Percentiles rank a stretch among this genome's conserved stretches.
Evolutionary conservation across 2,329 filamentous ascomycete species (phyloP).

Genomic region (Monosporascus sp.): DNA sequence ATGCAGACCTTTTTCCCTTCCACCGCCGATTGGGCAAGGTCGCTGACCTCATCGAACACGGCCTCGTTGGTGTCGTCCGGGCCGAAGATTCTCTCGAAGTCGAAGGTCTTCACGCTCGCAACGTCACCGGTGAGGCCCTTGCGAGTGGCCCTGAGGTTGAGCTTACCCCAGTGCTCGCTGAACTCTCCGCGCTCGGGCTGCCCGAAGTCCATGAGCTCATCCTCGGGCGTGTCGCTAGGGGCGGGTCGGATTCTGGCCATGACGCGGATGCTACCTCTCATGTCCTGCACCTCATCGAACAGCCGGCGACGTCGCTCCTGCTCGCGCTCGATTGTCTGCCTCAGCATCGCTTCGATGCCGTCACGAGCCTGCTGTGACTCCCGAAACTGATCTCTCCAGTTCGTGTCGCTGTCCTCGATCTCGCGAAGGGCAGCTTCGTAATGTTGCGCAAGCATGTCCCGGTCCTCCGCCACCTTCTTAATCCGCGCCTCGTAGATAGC

Average conservation of each 20-base stretch:
- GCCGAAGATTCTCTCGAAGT: constrained; percentile 87
- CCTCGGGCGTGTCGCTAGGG: constrained; percentile 50
- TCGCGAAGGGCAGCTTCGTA: neutral
- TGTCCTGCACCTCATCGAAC: constrained; percentile 91
- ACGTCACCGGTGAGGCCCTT: constrained; percentile 68
- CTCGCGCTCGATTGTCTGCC: constrained; percentile 74
- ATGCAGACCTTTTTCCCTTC: constrained; percentile 97
- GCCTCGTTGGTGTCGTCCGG: constrained; percentile 70
- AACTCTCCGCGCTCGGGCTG: constrained; percentile 57
- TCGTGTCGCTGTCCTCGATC: neutral
- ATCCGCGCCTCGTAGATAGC: too few relatives aligned
- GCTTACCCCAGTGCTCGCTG: constrained; percentile 74
- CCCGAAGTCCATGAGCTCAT: constrained; percentile 38
- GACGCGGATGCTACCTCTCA: constrained; percentile 95
- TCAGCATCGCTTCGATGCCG: neutral
- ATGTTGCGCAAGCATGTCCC: neutral
- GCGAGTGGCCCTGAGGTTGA: constrained; percentile 73
- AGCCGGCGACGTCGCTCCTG: constrained; percentile 70
- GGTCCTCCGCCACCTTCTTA: neutral
- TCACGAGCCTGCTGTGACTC: neutral
- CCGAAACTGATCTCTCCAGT: constrained; percentile 1
- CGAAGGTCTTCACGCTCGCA: constrained; percentile 72
- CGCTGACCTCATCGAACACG: constrained; percentile 89
- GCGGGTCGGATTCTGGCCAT: constrained; percentile 88
- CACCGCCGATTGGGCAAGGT: constrained; percentile 85